phyloP scores from a whole-genome alignment of 352 stramenopile genomes.

The Globisporangium cystogenes region DNA sequence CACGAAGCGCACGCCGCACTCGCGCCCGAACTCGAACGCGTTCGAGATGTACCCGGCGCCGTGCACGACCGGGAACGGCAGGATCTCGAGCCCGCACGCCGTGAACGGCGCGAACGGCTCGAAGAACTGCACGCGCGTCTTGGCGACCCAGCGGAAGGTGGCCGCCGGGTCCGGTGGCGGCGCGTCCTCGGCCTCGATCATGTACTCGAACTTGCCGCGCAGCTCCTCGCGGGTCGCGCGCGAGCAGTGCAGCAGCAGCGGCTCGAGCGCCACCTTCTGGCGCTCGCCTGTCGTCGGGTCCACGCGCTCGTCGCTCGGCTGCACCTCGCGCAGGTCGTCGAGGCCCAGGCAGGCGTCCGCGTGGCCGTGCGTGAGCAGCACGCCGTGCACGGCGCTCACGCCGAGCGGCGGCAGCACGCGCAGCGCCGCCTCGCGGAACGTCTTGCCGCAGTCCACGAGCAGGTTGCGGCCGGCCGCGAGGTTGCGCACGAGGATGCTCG shows the following conservation, averaged over 20 bases:
- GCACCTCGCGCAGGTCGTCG: constrained; percentile 82
- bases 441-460: constrained; percentile 87
- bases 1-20: constrained; percentile 63
- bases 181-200: constrained; percentile 44
- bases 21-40: constrained; percentile 75
- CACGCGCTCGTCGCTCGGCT: constrained; percentile 42
- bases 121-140: constrained; percentile 64
- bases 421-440: constrained; percentile 76
- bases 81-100: constrained; percentile 36
- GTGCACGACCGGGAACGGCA: constrained; percentile 79
- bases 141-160: constrained; percentile 72
- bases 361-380: constrained; percentile 85
- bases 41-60: constrained; percentile 72
- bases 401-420: constrained; percentile 53
- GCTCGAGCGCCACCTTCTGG: constrained; percentile 45
- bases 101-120: constrained; percentile 43
- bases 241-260: constrained; percentile 62
- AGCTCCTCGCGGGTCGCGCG: constrained; percentile 49
- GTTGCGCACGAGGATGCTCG: constrained; percentile 70
- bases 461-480: constrained; percentile 36
- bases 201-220: constrained; percentile 71
- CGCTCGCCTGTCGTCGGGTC: constrained; percentile 54
- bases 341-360: constrained; percentile 79
- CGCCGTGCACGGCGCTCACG: constrained; percentile 46
- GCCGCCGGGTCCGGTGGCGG: constrained; percentile 1